Base-by-base conservation (phyloP, 78 protist genomes). In the Dictyostelium purpureum region DNA sequence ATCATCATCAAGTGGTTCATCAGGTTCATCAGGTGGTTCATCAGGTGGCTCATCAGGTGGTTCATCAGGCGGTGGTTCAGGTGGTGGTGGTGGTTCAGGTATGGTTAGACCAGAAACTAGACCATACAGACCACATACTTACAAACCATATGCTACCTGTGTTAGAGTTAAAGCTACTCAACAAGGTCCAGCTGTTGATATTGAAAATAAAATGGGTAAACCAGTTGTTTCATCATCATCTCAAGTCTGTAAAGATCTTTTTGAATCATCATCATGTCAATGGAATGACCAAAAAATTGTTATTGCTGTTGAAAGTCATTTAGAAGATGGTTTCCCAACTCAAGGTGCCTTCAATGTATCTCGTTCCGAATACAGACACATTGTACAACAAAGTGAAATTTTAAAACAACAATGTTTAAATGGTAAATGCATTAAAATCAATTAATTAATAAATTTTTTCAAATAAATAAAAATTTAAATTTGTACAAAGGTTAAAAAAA, bases 151-250 rank as follows among this genome's bases (percentile, higher is more conserved):
- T 26, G 89, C 76, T 11, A 80, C 76, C 9, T 80, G 89, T 67
- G 89, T 80, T 12, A 80, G 54, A 71, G 89, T 66, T 66, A 33
- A 49, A 51, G 24, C 66, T 2, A 80, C 66, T 49, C 59, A 79
- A 47, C n/a, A n/a, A 37, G 89, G 89, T 9, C 89, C 89, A 24
- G 49, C 24, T n/a, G 70, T 80, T 40, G 37, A 40, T 51, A 74
- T 80, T 67, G 89, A 80, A 67, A 45, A 80, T 43, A 54, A 80
- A 38, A 74, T 74, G 9, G 65, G 65, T 35, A 80, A 63, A 57
- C 77, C 89, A 80, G 49, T 80, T 51, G 67, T 80, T 31, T 77
- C 65, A 66, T 77, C 89, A 31, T 80, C 89, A 6, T 12, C 89
- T 49, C 61, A 80, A 51, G 63, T 51, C 35, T 80, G 89, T 14